Percentiles rank a stretch among this genome's conserved stretches.
These are phyloP conservation scores for Aspergillus carbonarius DNA, from an alignment of 2,329 filamentous ascomycete genomes.

Conservation along the genomic window DNA sequence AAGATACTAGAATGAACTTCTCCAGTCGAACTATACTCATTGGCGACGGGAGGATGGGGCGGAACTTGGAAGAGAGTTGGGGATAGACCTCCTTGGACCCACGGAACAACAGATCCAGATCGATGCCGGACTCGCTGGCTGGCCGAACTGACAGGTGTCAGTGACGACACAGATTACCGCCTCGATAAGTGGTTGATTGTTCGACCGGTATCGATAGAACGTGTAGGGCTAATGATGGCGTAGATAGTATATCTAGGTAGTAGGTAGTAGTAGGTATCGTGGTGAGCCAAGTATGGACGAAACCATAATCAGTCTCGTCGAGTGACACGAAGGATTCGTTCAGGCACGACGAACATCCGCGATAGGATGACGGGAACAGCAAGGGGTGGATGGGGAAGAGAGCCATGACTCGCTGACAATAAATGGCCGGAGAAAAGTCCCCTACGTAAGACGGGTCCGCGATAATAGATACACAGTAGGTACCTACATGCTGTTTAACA, in stretches of 20 bases:
- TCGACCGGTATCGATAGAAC: background rate
- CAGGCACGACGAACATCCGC: background rate
- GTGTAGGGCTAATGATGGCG: background rate
- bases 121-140: background rate
- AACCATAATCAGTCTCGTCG: background rate
- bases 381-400: background rate
- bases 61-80: background rate
- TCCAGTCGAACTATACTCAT: background rate
- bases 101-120: conserved; percentile 3
- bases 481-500: too few relatives aligned
- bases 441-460: conserved; percentile 15
- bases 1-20: background rate
- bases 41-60: background rate
- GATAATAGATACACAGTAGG: too few relatives aligned
- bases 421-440: conserved; percentile 11
- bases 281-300: background rate
- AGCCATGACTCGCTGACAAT: conserved; percentile 11
- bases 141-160: conserved; percentile 4
- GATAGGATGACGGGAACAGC: background rate
- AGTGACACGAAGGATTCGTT: background rate
- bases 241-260: background rate
- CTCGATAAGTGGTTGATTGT: too few relatives aligned
- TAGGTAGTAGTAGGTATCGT: background rate
- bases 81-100: background rate
- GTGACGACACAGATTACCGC: background rate